Conservation (phyloP, 106 monocot species). For the Amphibolis antarctica region DNA sequence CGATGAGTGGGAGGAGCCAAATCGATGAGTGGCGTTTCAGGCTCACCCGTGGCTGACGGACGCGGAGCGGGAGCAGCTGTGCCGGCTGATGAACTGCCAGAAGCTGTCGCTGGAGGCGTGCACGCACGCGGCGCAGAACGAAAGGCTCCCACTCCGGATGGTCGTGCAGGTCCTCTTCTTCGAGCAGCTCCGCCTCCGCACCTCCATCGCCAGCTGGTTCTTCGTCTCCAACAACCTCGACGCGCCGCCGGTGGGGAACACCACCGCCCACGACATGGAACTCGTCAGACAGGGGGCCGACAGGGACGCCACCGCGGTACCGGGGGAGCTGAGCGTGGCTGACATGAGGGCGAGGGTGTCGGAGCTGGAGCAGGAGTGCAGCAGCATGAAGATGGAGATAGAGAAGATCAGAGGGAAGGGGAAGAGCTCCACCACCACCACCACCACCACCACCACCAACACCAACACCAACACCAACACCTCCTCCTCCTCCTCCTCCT, state of each 20-base stretch:
- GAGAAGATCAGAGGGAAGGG: conserved; percentile 31
- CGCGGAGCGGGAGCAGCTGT: conserved; percentile 44
- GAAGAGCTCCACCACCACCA: background rate
- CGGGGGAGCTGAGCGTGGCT: conserved; percentile 19
- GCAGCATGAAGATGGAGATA: conserved; percentile 38
- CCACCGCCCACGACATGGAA: conserved; percentile 15
- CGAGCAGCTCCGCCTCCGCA: conserved; percentile 47
- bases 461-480: background rate
- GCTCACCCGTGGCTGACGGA: conserved; percentile 38
- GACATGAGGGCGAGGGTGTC: conserved; percentile 36
- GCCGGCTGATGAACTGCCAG: conserved; percentile 45
- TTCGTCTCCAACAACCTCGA: conserved; percentile 29
- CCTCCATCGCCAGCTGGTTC: conserved; percentile 41
- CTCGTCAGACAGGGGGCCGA: background rate
- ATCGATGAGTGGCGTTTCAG: too few relatives aligned
- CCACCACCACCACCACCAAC: background rate
- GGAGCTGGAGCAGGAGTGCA: conserved; percentile 59
- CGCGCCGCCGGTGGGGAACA: background rate
- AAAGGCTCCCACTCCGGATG: conserved; percentile 42
- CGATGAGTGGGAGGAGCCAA: background rate
- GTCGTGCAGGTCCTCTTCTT: conserved; percentile 58
- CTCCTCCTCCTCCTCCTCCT: background rate
- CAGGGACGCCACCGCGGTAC: background rate
- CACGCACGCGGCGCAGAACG: conserved; percentile 54
- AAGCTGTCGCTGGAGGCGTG: conserved; percentile 53